Evolutionary conservation across 768 basidiomycete genomes (phyloP), one percentile per base, ranked within the genome.

Genomic region (Podaxis pistillaris): DNA sequence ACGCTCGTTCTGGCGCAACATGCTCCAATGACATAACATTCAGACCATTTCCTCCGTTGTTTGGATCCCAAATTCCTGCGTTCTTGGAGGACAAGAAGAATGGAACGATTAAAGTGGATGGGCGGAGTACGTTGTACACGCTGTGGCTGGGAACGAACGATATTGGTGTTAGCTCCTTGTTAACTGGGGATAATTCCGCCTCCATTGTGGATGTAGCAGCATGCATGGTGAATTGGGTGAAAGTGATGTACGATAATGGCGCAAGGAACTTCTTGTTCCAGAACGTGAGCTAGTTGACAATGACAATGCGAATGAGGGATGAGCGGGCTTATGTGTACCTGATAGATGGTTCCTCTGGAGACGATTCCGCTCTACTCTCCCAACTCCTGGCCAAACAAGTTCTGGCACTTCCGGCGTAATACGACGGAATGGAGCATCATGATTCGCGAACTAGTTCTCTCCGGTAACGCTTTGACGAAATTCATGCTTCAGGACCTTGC

Each of bases 101-200:
- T 63, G 77, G 79, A 4, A 74, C 80, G 1, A 68, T 85, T 22
- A 67, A 64, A 17, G 68, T 83, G 37, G 59, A 71, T 13, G 69
- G 81, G 0, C 70, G 75, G 2, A 76, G 85, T 51, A 89, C 88
- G 1, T 64, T 89, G 2, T 89, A 85, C 69, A 83, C 84, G 0
- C 74, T 89, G 6, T 90, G 88, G 87, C 85, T 89, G 63, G 87
- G 88, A 13, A 86, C 85, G 2, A 86, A 85, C 64, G 88, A 89
- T 68, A 77, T 89, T 3, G 88, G 88, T 1, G 78, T 69, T 11
- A 76, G 76, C 52, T 79, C 82, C 4, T 74, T 89, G 33, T 65
- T 89, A 11, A 85, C 84, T 0, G 86, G 85, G 1, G 74, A 75
- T 19, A 76, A 79, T 59, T 62, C 72, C 60, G 84, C 85, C 15